Conservation (phyloP, 2,329 filamentous ascomycete species). For the Chaetomium sp. region DNA sequence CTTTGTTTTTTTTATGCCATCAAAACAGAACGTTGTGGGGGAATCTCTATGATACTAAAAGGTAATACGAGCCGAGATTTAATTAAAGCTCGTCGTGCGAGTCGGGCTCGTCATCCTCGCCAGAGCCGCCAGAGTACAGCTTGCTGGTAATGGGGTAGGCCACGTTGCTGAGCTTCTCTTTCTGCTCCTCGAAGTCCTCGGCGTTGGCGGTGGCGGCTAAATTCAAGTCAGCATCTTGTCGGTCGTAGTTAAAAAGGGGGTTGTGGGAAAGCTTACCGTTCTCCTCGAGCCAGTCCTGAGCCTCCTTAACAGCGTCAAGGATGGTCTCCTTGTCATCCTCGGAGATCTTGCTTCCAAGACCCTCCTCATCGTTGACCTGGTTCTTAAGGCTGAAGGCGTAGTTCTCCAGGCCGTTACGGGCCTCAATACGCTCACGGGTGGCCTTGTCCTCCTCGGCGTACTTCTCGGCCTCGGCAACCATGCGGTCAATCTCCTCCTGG, state of each 20-base stretch:
- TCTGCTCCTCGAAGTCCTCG: constrained; percentile 99
- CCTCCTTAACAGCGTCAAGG: constrained; percentile 93
- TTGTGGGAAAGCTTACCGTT: constrained; percentile 49
- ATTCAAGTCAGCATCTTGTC: constrained; percentile 10
- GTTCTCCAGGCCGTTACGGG: constrained; percentile 94
- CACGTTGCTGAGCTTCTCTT: constrained; percentile 95
- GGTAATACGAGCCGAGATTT: constrained; percentile 12
- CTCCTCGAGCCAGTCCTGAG: constrained; percentile 94
- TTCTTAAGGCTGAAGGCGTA: constrained; percentile 98
- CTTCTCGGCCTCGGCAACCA: constrained; percentile 98
- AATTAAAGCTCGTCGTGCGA: constrained; percentile 73
- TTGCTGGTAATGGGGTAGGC: constrained; percentile 99
- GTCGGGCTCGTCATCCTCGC: constrained; percentile 64
- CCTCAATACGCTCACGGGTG: constrained; percentile 88
- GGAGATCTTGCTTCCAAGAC: constrained; percentile 85
- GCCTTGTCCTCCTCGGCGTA: constrained; percentile 99
- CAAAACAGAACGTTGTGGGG: constrained; percentile 19
- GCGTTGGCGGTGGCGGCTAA: constrained; percentile 61
- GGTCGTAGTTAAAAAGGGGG: neutral
- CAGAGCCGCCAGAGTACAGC: constrained; percentile 67
- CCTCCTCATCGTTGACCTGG: constrained; percentile 92
- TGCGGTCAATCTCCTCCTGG: constrained; percentile 99
- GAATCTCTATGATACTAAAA: constrained; percentile 38
- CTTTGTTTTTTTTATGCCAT: constrained; percentile 21
- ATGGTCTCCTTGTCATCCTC: constrained; percentile 97